These are phyloP conservation scores for Botrytis squamosa DNA, from an alignment of 2,329 filamentous ascomycete species.

Conservation along the genomic window DNA sequence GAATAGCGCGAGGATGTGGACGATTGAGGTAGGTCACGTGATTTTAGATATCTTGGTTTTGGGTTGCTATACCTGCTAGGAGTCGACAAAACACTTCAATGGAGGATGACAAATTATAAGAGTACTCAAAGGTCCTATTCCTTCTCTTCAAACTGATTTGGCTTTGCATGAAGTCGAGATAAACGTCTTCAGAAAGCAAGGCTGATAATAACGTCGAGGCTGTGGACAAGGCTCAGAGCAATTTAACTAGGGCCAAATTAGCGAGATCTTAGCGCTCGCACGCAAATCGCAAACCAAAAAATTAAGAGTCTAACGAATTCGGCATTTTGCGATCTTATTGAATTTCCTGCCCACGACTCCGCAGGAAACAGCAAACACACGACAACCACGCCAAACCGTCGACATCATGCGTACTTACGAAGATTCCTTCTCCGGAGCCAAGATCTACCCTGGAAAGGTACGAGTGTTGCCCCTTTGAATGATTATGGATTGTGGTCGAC, in stretches of 20 bases:
- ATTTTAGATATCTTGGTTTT: rapidly evolving
- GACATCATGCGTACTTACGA: constrained; percentile 55
- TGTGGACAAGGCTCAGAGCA: not conserved
- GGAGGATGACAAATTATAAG: too few relatives aligned
- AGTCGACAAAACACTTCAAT: too few relatives aligned
- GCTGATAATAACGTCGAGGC: constrained; percentile 13
- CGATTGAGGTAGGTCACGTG: not conserved
- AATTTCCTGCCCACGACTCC: constrained; percentile 27
- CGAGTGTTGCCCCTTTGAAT: constrained; percentile 38
- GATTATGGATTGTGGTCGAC: constrained; percentile 28
- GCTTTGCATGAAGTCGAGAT: not conserved
- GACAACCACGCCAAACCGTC: constrained; percentile 28
- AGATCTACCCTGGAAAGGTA: constrained; percentile 81
- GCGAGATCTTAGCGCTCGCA: constrained; percentile 20
- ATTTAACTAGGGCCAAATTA: constrained; percentile 19
- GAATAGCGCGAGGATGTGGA: not conserved
- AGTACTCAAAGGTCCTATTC: rapidly evolving
- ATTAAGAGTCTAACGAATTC: constrained; percentile 22
- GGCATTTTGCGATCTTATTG: constrained; percentile 26
- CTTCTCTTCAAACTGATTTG: not conserved
- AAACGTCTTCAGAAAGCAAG: not conserved
- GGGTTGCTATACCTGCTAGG: not conserved
- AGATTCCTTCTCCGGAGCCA: constrained; percentile 73
- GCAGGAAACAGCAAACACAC: constrained; percentile 29
- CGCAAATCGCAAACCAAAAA: constrained; percentile 17